A percentile compares a stretch with the other conserved stretches of the same genome.
Evolutionary conservation across 345 rosid genomes (phyloP).

Genomic region (Acer negundo): DNA sequence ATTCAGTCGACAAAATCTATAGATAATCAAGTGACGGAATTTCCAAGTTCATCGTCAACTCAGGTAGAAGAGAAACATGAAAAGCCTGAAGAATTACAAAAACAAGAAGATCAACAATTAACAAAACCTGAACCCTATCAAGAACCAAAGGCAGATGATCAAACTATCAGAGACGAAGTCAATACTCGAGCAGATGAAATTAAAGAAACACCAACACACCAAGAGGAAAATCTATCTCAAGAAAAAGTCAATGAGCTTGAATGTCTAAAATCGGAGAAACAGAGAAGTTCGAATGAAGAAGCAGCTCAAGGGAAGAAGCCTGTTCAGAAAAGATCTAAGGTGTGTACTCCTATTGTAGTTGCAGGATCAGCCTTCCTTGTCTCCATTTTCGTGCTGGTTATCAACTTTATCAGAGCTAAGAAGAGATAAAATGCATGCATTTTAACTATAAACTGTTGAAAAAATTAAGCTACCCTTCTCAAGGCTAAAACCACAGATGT

Average conservation of each 20-base stretch:
- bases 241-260: constrained; percentile 13
- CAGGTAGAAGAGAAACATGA: constrained; percentile 16
- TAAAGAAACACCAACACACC: background rate
- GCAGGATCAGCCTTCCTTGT: constrained; percentile 66
- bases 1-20: background rate
- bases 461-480: too few species aligned
- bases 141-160: constrained; percentile 3
- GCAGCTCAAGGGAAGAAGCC: background rate
- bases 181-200: background rate
- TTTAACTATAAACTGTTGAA: background rate
- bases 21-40: constrained; percentile 15
- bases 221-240: background rate
- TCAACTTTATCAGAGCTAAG: constrained; percentile 46
- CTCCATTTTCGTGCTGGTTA: constrained; percentile 57
- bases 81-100: constrained; percentile 21
- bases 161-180: background rate
- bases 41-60: background rate
- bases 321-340: constrained; percentile 22
- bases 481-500: too few species aligned
- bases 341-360: constrained; percentile 31
- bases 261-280: constrained; percentile 17
- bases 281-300: constrained; percentile 22
- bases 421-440: constrained; percentile 22
- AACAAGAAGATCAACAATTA: constrained; percentile 20
- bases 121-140: constrained; percentile 2